Evolutionary conservation across 1,284 basidiomycete species (phyloP).

Genomic region (Puccinia brachypodii): DNA sequence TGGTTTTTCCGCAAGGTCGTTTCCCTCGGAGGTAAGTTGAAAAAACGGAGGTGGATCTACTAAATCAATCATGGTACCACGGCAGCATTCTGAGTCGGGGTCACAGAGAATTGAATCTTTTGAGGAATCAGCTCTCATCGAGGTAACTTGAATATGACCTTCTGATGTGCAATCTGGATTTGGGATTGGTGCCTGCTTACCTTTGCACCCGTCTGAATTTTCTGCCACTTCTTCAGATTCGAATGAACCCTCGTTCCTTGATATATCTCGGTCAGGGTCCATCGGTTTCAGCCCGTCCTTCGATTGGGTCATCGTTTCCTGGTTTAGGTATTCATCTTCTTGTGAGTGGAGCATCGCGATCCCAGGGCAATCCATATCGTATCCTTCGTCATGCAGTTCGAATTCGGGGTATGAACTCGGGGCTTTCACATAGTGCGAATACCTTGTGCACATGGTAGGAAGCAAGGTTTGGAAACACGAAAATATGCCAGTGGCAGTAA

Average conservation of each 20-base stretch:
- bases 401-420: constrained; percentile 11
- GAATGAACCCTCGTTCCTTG: not conserved
- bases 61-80: not conserved
- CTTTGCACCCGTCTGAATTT: not conserved
- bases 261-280: not conserved
- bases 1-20: not conserved
- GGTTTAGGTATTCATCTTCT: not conserved
- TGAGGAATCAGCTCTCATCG: not conserved
- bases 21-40: not conserved
- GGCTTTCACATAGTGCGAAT: constrained; percentile 20
- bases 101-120: not conserved
- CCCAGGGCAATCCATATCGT: not conserved
- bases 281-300: not conserved
- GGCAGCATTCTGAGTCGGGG: not conserved
- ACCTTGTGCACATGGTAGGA: not conserved
- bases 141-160: not conserved
- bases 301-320: not conserved
- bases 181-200: not conserved
- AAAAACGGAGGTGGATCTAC: not conserved
- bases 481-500: not conserved
- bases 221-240: not conserved
- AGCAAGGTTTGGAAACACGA: not conserved
- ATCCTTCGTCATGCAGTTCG: not conserved
- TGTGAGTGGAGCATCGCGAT: not conserved
- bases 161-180: not conserved